Conservation (phyloP, 116 monocot species). For the Phalaenopsis hybrid region DNA sequence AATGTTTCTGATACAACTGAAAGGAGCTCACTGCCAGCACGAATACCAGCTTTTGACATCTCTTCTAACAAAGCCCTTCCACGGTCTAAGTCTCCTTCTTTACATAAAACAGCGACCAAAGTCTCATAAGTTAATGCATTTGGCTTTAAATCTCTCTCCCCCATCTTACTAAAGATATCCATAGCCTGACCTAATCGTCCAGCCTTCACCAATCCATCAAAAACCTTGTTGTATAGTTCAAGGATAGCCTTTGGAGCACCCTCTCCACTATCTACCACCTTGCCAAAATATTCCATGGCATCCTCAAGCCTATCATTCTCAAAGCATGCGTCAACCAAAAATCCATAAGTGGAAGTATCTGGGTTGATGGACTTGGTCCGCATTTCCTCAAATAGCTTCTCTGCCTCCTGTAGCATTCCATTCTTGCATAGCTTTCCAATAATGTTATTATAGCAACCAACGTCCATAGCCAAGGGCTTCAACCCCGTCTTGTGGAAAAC, state of each 20-base stretch:
- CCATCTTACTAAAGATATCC: conserved; percentile 63
- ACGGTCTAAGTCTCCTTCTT: conserved; percentile 50
- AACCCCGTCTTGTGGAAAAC: conserved; percentile 59
- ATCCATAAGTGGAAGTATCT: conserved; percentile 50
- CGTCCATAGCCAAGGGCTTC: conserved; percentile 76
- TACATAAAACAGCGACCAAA: conserved; percentile 57
- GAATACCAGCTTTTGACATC: conserved; percentile 31
- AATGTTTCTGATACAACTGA: conserved; percentile 25
- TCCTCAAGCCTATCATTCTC: conserved; percentile 46
- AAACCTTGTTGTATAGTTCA: conserved; percentile 54
- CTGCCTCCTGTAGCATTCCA: conserved; percentile 43
- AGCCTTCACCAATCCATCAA: conserved; percentile 64
- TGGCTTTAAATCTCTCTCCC: conserved; percentile 59
- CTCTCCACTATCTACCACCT: conserved; percentile 35
- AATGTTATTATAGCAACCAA: conserved; percentile 80
- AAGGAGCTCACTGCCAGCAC: conserved; percentile 24
- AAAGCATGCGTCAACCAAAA: conserved; percentile 58
- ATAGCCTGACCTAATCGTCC: conserved; percentile 32
- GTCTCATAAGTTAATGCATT: conserved; percentile 35
- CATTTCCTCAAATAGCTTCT: conserved; percentile 75
- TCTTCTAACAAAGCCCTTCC: conserved; percentile 47
- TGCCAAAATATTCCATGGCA: conserved; percentile 54
- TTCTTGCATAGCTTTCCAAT: conserved; percentile 61
- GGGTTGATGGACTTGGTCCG: conserved; percentile 54
- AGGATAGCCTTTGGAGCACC: conserved; percentile 42